Evolutionary conservation across 176 grass and related monocot genomes (phyloP).

Genomic region (Oropetium thomaeum): DNA sequence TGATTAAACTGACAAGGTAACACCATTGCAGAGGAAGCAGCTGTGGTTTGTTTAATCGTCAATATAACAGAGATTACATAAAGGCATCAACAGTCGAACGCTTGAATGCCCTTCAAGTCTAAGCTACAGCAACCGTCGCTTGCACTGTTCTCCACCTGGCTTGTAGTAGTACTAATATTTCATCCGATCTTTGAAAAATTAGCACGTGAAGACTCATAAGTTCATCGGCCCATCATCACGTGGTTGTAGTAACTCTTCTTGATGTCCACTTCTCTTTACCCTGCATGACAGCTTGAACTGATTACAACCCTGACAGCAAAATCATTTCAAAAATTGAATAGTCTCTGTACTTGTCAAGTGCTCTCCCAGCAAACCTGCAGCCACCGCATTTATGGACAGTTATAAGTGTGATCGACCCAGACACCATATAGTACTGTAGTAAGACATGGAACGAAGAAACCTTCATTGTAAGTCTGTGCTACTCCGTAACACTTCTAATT

Average conservation of each 20-base stretch:
- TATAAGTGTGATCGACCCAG: conserved; percentile 30
- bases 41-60: conserved; percentile 27
- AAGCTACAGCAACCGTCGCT: conserved; percentile 23
- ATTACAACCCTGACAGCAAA: conserved; percentile 50
- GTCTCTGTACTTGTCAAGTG: conserved; percentile 38
- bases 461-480: not conserved
- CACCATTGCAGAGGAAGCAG: not conserved
- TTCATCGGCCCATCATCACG: conserved; percentile 48
- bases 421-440: not conserved
- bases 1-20: conserved; percentile 29
- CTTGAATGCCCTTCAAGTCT: conserved; percentile 31
- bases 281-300: conserved; percentile 23
- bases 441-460: conserved; percentile 5
- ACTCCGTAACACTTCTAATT: not conserved
- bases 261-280: conserved; percentile 38
- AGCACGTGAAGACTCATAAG: conserved; percentile 36
- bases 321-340: conserved; percentile 56
- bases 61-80: conserved; percentile 18
- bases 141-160: conserved; percentile 13
- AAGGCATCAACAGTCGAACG: conserved; percentile 14
- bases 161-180: not conserved
- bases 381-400: conserved; percentile 45
- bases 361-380: conserved; percentile 39
- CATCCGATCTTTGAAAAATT: conserved; percentile 4
- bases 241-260: conserved; percentile 25